These are phyloP conservation scores for Chlamydomonas incerta DNA, from an alignment of 139 green algal genomes.

Conservation along the genomic window DNA sequence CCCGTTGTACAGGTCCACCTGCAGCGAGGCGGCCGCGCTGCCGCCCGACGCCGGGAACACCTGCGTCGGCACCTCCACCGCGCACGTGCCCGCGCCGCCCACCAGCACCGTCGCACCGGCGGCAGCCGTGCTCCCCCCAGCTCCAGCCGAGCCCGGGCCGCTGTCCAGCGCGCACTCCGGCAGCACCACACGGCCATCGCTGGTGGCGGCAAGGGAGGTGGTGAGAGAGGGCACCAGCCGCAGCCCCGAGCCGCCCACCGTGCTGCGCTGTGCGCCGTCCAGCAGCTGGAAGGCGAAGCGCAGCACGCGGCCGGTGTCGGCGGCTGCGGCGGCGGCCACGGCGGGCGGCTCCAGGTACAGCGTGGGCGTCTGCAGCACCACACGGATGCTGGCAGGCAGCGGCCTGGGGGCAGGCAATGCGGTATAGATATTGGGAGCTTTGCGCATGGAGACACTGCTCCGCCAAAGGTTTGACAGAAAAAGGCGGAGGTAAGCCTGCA, in stretches of 20 bases:
- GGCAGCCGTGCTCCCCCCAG: background rate
- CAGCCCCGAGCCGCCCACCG: constrained; percentile 34
- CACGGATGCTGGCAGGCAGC: background rate
- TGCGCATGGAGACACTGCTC: too few relatives aligned
- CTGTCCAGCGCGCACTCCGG: background rate
- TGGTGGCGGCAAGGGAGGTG: background rate
- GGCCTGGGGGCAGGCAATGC: constrained; percentile 9
- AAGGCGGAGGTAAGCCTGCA: too few relatives aligned
- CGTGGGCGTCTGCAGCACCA: constrained; percentile 36
- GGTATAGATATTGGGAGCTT: too few relatives aligned
- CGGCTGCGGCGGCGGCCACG: background rate
- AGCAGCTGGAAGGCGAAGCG: constrained; percentile 53
- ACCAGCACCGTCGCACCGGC: constrained; percentile 5
- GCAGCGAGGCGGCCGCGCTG: background rate
- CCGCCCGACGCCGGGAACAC: constrained; percentile 44
- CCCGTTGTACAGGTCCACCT: constrained; percentile 45
- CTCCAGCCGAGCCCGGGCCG: background rate
- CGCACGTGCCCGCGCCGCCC: constrained; percentile 39
- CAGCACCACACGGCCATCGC: background rate
- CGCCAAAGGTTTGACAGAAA: too few relatives aligned
- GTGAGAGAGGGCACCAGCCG: constrained; percentile 6
- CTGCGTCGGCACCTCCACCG: background rate
- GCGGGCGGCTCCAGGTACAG: constrained; percentile 47
- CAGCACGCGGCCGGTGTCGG: background rate
- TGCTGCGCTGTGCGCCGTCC: constrained; percentile 36